A percentile compares a stretch with the other conserved stretches of the same genome.
Evolutionary conservation across 129 eudicot genomes (phyloP).

Genomic region (Mikania micrantha): DNA sequence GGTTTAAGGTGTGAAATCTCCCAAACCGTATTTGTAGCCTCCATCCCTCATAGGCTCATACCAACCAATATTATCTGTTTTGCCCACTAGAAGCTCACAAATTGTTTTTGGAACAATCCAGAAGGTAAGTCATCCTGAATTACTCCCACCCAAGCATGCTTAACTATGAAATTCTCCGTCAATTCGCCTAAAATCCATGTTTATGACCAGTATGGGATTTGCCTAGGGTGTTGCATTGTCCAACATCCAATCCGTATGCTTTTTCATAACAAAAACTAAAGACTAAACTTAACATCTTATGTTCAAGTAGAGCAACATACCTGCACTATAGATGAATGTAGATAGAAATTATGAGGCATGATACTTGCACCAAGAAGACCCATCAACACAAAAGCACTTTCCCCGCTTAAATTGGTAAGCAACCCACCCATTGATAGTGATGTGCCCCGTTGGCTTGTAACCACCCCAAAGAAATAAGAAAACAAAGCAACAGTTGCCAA

Average conservation of each 20-base stretch:
- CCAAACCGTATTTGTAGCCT: background rate
- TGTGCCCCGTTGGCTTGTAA: constrained; percentile 55
- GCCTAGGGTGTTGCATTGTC: background rate
- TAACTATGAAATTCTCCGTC: no score
- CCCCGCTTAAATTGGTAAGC: constrained; percentile 57
- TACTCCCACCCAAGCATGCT: no score
- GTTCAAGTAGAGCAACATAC: constrained; percentile 20
- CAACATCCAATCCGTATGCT: background rate
- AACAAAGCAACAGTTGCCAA: constrained; percentile 44
- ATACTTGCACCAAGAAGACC: constrained; percentile 88
- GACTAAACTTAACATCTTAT: background rate
- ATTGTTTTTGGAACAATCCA: no score
- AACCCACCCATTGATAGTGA: constrained; percentile 47
- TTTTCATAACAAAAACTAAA: background rate
- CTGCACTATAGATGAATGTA: constrained; percentile 90
- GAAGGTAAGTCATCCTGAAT: no score
- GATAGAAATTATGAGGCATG: constrained; percentile 93
- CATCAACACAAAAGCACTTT: constrained; percentile 75
- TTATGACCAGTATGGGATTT: no score
- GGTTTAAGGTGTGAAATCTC: background rate
- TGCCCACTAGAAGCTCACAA: no score
- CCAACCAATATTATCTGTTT: no score
- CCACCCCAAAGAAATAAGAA: constrained; percentile 56
- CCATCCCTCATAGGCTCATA: no score
- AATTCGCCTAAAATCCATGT: no score